Evolutionary conservation across 768 basidiomycete genomes (phyloP).

Genomic region (Boletus tomentosulus): DNA sequence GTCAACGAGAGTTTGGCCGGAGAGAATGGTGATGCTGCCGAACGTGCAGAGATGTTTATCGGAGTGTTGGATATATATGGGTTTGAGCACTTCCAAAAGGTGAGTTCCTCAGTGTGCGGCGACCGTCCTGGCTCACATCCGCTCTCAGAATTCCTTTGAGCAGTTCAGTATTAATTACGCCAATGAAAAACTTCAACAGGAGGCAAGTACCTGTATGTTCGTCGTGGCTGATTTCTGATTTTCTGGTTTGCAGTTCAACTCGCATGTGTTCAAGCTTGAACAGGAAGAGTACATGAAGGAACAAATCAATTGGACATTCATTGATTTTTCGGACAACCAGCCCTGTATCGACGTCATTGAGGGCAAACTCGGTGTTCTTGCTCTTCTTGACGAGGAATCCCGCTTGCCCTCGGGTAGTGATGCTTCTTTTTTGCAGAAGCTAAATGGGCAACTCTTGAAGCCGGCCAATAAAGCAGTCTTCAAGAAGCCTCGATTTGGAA

Average conservation of each 20-base stretch:
- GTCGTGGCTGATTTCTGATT: slow-evolving; percentile 10
- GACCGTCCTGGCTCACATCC: slow-evolving; percentile 3
- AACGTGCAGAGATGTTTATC: slow-evolving; percentile 95
- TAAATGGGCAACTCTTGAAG: slow-evolving; percentile 80
- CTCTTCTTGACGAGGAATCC: slow-evolving; percentile 96
- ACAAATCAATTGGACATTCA: slow-evolving; percentile 99
- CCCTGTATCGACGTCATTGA: slow-evolving; percentile 99
- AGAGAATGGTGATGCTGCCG: slow-evolving; percentile 88
- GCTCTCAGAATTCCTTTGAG: slow-evolving; percentile 78
- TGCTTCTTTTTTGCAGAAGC: slow-evolving; percentile 87
- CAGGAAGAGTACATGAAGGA: slow-evolving; percentile 99
- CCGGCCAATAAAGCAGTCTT: slow-evolving; percentile 83
- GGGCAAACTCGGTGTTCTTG: slow-evolving; percentile 91
- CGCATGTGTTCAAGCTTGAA: slow-evolving; percentile 98
- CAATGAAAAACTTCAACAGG: slow-evolving; percentile 96
- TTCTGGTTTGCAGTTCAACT: slow-evolving; percentile 72
- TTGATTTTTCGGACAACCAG: slow-evolving; percentile 98
- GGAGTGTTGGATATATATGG: slow-evolving; percentile 98
- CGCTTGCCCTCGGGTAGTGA: slow-evolving; percentile 93
- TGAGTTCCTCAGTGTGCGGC: slow-evolving; percentile 20
- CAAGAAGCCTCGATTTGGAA: slow-evolving; percentile 99
- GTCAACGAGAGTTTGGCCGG: slow-evolving; percentile 96
- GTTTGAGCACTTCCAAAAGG: slow-evolving; percentile 97
- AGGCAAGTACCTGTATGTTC: slow-evolving; percentile 47
- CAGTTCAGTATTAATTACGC: slow-evolving; percentile 99